Conservation (phyloP, 306 rosid species). For the Quercus variabilis region DNA sequence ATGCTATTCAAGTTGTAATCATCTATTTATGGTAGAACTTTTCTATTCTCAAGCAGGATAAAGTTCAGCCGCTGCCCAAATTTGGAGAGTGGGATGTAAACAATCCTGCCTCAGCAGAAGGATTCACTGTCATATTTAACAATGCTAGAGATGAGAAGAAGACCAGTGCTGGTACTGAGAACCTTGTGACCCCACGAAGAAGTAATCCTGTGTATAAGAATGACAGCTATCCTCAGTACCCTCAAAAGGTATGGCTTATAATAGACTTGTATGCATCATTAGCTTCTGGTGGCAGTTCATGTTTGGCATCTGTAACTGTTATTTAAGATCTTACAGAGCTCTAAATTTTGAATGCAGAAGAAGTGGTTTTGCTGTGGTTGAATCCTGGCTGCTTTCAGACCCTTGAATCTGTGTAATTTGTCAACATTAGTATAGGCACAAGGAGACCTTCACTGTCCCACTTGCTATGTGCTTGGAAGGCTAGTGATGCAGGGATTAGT, state of each 20-base stretch:
- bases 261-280: not conserved
- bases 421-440: not conserved
- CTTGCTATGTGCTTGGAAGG: conserved; percentile 11
- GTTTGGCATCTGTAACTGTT: not conserved
- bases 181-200: conserved; percentile 29
- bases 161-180: conserved; percentile 27
- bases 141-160: conserved; percentile 89
- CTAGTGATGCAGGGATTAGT: conserved; percentile 11
- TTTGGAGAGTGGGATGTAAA: conserved; percentile 95
- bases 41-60: conserved; percentile 41
- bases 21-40: not conserved
- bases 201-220: conserved; percentile 26
- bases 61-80: conserved; percentile 66
- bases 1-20: not conserved
- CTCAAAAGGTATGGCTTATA: conserved; percentile 38
- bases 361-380: conserved; percentile 86
- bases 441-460: conserved; percentile 3
- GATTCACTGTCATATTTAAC: conserved; percentile 81
- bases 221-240: conserved; percentile 23
- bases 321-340: conserved; percentile 1
- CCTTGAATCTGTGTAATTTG: not conserved
- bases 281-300: not conserved
- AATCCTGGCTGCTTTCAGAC: conserved; percentile 10
- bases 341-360: conserved; percentile 48
- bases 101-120: conserved; percentile 85